These are phyloP conservation scores for Madurella mycetomatis DNA, from an alignment of 2,329 filamentous ascomycete genomes.

Conservation along the genomic window DNA sequence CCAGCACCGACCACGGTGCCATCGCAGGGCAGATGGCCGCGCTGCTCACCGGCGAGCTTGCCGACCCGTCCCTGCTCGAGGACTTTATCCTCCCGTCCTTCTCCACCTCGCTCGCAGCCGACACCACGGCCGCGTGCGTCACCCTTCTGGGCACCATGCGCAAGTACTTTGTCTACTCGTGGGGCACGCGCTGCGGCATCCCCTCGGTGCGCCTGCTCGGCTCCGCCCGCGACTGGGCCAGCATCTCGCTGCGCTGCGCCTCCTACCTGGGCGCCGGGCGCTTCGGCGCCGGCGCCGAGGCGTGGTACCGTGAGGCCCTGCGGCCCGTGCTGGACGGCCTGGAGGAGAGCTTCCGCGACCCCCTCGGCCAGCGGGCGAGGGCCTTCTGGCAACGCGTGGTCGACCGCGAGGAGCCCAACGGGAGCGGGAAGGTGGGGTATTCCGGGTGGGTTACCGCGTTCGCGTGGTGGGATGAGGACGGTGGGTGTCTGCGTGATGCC, in stretches of 20 bases:
- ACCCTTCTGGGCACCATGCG: conserved; percentile 50
- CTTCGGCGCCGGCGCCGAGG: conserved; percentile 12
- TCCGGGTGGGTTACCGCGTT: conserved; percentile 34
- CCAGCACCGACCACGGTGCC: conserved; percentile 25
- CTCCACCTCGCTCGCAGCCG: conserved; percentile 43
- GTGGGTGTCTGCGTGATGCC: conserved; percentile 10
- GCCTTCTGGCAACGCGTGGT: conserved; percentile 30
- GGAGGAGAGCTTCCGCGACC: conserved; percentile 28
- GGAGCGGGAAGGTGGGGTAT: conserved; percentile 29
- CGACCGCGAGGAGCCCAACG: conserved; percentile 26
- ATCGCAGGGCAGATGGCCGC: conserved; percentile 36
- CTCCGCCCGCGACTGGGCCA: conserved; percentile 41
- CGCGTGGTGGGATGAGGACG: conserved; percentile 30
- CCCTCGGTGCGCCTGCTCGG: conserved; percentile 50
- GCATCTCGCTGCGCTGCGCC: conserved; percentile 13
- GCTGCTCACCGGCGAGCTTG: conserved; percentile 38
- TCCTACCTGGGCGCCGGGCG: conserved; percentile 7
- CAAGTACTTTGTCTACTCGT: conserved; percentile 42
- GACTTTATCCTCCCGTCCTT: conserved; percentile 50
- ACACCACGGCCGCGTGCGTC: conserved; percentile 40
- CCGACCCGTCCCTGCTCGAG: conserved; percentile 35
- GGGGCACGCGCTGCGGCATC: conserved; percentile 39
- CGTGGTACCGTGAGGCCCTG: conserved; percentile 20
- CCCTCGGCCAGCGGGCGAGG: conserved; percentile 15
- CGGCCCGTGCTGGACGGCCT: conserved; percentile 28